A percentile compares a stretch with the other conserved stretches of the same genome.
Conservation (phyloP, 2,329 filamentous ascomycete species). For the Cladosporium colombiae region DNA sequence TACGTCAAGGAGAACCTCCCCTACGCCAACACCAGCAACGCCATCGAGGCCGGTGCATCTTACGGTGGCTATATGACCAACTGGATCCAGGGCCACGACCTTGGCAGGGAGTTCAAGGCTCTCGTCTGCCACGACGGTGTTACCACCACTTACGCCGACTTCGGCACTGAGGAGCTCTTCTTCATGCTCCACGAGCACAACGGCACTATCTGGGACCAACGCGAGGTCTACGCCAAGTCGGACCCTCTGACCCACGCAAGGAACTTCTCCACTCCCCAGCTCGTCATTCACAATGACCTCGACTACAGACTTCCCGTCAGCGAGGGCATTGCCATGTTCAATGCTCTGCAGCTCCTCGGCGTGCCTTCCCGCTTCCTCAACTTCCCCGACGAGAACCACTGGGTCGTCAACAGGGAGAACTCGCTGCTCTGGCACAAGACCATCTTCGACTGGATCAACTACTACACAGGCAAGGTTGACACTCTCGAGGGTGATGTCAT, state of each 20-base stretch:
- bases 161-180: slow-evolving; percentile 51
- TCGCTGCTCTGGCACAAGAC: slow-evolving; percentile 34
- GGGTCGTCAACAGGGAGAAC: slow-evolving; percentile 27
- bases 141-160: slow-evolving; percentile 43
- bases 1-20: slow-evolving; percentile 27
- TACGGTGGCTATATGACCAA: slow-evolving; percentile 43
- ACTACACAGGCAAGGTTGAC: slow-evolving; percentile 48
- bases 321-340: slow-evolving; percentile 30
- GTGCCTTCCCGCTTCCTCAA: slow-evolving; percentile 28
- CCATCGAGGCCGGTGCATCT: slow-evolving; percentile 31
- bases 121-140: slow-evolving; percentile 73
- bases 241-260: slow-evolving; percentile 28
- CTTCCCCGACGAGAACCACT: slow-evolving; percentile 28
- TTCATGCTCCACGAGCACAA: slow-evolving; percentile 55
- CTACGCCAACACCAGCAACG: slow-evolving; percentile 31
- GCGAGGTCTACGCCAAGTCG: slow-evolving; percentile 24
- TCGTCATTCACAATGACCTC: slow-evolving; percentile 29
- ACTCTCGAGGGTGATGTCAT: slow-evolving; percentile 12
- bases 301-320: slow-evolving; percentile 29
- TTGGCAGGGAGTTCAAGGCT: slow-evolving; percentile 84
- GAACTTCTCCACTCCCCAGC: slow-evolving; percentile 29
- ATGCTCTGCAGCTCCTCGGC: slow-evolving; percentile 27
- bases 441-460: slow-evolving; percentile 76
- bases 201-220: slow-evolving; percentile 50
- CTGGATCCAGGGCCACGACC: slow-evolving; percentile 80